These are phyloP conservation scores for Psidium friedrichsthalianum DNA, from an alignment of 345 rosid species.

Conservation along the genomic window DNA sequence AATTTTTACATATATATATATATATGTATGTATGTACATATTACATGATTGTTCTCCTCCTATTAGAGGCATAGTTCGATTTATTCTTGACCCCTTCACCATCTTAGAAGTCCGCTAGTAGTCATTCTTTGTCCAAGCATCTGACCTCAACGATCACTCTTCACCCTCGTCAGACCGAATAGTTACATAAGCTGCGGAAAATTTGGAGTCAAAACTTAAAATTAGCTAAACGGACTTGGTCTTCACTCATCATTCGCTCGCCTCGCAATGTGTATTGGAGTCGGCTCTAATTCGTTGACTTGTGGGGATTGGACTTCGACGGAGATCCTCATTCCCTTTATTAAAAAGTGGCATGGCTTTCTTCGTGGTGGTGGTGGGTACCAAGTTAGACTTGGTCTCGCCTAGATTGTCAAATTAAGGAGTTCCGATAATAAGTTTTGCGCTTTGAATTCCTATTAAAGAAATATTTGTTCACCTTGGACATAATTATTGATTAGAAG, in stretches of 20 bases:
- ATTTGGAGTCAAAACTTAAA: background rate
- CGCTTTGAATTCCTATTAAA: background rate
- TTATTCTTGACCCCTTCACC: too few relatives aligned
- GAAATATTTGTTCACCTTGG: background rate
- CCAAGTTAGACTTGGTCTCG: background rate
- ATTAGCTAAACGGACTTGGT: background rate
- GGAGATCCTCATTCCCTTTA: background rate
- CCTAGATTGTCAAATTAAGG: background rate
- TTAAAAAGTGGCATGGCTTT: background rate
- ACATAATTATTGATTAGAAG: background rate
- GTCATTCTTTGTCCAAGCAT: too few relatives aligned
- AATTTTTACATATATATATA: too few relatives aligned
- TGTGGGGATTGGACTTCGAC: background rate
- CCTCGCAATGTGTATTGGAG: background rate
- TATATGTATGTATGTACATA: too few relatives aligned
- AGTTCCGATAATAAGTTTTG: background rate
- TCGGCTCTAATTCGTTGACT: background rate
- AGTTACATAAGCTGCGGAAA: background rate
- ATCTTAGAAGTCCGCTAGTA: too few relatives aligned
- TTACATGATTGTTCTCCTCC: too few relatives aligned
- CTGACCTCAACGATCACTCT: too few relatives aligned
- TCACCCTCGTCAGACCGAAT: too few relatives aligned
- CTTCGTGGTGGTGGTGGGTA: background rate
- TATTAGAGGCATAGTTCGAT: too few relatives aligned
- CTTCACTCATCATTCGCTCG: background rate